Percentiles rank a stretch among this genome's conserved stretches.
Conservation (phyloP, 352 stramenopile genomes). For the Phytopythium boreale region DNA sequence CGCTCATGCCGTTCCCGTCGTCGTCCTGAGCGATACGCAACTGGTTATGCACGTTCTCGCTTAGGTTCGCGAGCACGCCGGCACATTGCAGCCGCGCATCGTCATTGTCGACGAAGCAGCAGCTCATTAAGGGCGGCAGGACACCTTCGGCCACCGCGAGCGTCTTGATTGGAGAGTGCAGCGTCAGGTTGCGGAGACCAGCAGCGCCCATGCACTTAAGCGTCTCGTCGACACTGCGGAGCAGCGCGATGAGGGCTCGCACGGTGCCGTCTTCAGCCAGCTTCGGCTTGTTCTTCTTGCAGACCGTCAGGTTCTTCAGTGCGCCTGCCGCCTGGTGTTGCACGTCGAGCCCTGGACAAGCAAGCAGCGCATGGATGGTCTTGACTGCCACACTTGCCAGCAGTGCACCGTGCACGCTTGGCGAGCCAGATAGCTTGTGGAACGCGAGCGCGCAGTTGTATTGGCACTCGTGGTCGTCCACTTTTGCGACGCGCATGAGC, state of each 20-base stretch:
- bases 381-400: slow-evolving; percentile 55
- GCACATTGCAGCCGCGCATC: slow-evolving; percentile 90
- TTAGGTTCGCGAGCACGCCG: slow-evolving; percentile 88
- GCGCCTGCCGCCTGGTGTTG: slow-evolving; percentile 88
- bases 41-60: slow-evolving; percentile 92
- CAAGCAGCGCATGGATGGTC: slow-evolving; percentile 72
- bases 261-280: slow-evolving; percentile 84
- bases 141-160: slow-evolving; percentile 69
- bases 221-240: slow-evolving; percentile 68
- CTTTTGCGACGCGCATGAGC: slow-evolving; percentile 84
- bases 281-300: slow-evolving; percentile 89
- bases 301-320: slow-evolving; percentile 90
- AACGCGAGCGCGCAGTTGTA: slow-evolving; percentile 88
- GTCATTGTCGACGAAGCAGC: slow-evolving; percentile 55
- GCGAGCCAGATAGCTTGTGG: slow-evolving; percentile 86
- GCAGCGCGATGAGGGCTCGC: slow-evolving; percentile 76
- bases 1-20: slow-evolving; percentile 31
- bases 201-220: slow-evolving; percentile 88
- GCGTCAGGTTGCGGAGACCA: slow-evolving; percentile 85
- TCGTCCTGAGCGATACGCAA: slow-evolving; percentile 78
- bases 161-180: slow-evolving; percentile 69
- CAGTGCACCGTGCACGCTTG: slow-evolving; percentile 62
- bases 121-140: slow-evolving; percentile 58
- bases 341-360: slow-evolving; percentile 66
- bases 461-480: slow-evolving; percentile 90